phyloP scores from a whole-genome alignment of 2,329 filamentous ascomycete genomes.

The Colletotrichum eleusines region DNA sequence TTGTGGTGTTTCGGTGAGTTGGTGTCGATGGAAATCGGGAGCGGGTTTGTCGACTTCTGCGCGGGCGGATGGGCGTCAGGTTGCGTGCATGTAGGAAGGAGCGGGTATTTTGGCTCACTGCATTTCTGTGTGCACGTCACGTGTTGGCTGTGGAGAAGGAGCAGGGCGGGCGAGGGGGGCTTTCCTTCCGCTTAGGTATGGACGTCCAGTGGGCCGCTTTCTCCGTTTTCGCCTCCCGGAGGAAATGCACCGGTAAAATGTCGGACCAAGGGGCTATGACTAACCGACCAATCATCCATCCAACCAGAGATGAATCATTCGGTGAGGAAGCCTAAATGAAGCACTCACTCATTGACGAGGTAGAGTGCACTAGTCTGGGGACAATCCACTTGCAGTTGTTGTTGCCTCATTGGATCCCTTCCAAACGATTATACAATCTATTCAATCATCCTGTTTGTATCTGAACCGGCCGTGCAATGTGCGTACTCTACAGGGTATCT shows the following conservation, averaged over 20 bases:
- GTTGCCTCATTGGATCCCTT: neutral
- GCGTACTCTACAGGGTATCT: slow-evolving; percentile 33
- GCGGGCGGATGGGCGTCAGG: slow-evolving; percentile 35
- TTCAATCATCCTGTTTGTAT: slow-evolving; percentile 10
- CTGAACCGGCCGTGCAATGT: slow-evolving; percentile 6
- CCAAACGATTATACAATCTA: neutral
- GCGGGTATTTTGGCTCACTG: slow-evolving; percentile 24
- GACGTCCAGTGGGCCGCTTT: neutral
- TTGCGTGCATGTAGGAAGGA: slow-evolving; percentile 22
- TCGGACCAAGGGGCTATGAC: slow-evolving; percentile 21
- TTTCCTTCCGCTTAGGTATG: neutral
- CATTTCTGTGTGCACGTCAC: slow-evolving; percentile 42
- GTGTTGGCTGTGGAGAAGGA: slow-evolving; percentile 31
- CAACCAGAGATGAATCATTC: slow-evolving; percentile 31
- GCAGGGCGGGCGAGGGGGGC: slow-evolving; percentile 32
- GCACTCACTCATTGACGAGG: neutral
- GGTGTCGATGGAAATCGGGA: slow-evolving; percentile 38
- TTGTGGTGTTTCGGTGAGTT: slow-evolving; percentile 38
- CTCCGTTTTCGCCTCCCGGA: slow-evolving; percentile 21
- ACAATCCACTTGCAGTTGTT: neutral
- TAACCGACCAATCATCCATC: neutral
- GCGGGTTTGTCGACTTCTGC: slow-evolving; percentile 23
- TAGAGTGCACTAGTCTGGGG: neutral
- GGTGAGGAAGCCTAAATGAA: neutral
- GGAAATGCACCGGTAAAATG: slow-evolving; percentile 10